Conservation (phyloP, 1,284 basidiomycete genomes). For the Trichosporon inkin region DNA sequence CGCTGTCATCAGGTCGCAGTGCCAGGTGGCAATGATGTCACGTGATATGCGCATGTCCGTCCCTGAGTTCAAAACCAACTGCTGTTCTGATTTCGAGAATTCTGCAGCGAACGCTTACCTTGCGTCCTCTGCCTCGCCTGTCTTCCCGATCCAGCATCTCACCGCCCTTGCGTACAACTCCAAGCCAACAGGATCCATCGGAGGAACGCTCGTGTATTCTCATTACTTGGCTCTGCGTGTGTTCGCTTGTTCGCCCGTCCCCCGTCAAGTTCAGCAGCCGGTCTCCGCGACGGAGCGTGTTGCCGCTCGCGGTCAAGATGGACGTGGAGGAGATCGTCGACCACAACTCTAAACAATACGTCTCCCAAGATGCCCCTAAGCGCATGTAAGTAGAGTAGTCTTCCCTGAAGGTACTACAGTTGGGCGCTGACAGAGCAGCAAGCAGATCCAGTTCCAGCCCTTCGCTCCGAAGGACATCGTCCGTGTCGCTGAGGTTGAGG, state of each 20-base stretch:
- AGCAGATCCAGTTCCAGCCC: constrained; percentile 89
- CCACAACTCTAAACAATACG: constrained; percentile 65
- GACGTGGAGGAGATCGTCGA: constrained; percentile 28
- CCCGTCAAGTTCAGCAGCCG: not conserved
- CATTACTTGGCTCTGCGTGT: not conserved
- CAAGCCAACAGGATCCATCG: not conserved
- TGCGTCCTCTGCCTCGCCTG: not conserved
- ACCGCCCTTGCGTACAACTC: not conserved
- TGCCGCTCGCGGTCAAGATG: constrained; percentile 15
- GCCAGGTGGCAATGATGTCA: not conserved
- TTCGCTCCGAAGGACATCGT: constrained; percentile 90
- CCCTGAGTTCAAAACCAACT: constrained; percentile 3
- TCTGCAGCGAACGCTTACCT: not conserved
- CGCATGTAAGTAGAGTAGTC: constrained; percentile 68
- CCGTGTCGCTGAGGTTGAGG: constrained; percentile 88
- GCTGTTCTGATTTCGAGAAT: not conserved
- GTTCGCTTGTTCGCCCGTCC: not conserved
- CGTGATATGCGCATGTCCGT: not conserved
- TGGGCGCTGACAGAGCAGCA: constrained; percentile 55
- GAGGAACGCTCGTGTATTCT: not conserved
- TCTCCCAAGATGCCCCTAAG: constrained; percentile 82
- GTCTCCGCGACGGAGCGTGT: not conserved
- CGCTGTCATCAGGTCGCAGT: not conserved
- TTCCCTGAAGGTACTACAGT: not conserved
- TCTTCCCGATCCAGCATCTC: not conserved